Evolutionary conservation across 768 basidiomycete species (phyloP), one percentile per base, ranked within the genome.

Genomic region (Paxillus involutus): DNA sequence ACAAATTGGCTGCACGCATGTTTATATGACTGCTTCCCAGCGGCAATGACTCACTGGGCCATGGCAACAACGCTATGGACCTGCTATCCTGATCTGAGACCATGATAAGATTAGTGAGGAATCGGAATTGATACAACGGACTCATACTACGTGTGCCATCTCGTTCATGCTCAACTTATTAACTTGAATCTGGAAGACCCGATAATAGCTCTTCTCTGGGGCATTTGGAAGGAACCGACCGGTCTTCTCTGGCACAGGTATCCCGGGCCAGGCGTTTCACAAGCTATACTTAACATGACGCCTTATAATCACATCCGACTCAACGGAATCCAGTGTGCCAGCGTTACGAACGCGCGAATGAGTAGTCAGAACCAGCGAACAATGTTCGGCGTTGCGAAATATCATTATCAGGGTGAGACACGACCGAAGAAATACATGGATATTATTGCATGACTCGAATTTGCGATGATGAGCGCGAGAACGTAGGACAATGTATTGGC

Each of bases 301-400:
- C 40, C 58, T 24, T 61, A 61, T 60, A 52, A 57, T 61, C 59
- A 60, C 59, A 51, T 45, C 7, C 37, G 39, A 40, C n/a, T 40
- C 8, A 40, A n/a, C 37, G 26, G 12, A 17, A 39, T 39, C 3
- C 37, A 46, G 4, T 26, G 29, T 29, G 13, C 16, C 43, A 37
- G 44, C 58, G 44, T 41, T 42, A 32, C 52, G 49, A 51, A 50
- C 26, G 48, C 32, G 47, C 33, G 39, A 60, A 48, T 30, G 35
- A 1, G 30, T 30, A 7, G 37, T 59, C 56, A 36, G 63, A 63
- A 60, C 9, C 32, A 53, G 62, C 62, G 58, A 53, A 62, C 62
- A 62, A 62, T 62, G 61, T 52, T 4, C 11, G 13, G 36, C 29
- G 9, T 46, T 58, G 47, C 42, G 44, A 21, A 42, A 19, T 9